Percentiles rank a stretch among this genome's conserved stretches.
Conservation (phyloP, 2,329 filamentous ascomycete genomes). For the Mariannaea sp. region DNA sequence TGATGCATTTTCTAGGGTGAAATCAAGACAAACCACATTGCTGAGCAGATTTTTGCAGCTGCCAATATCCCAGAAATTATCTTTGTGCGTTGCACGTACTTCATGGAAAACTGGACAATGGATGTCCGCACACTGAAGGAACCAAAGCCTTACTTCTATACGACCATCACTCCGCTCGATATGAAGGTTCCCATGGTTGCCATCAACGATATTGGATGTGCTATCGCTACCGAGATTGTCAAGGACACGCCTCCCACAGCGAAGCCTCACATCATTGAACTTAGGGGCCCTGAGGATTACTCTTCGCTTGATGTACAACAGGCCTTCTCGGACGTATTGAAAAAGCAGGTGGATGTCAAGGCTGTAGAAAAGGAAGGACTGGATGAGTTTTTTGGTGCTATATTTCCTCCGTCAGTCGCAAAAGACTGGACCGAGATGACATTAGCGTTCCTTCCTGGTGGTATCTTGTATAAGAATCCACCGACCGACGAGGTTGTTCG, state of each 20-base stretch:
- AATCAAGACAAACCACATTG: constrained; percentile 43
- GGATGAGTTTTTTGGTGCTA: constrained; percentile 22
- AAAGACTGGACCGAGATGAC: constrained; percentile 41
- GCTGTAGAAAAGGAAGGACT: constrained; percentile 36
- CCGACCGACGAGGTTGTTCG: constrained; percentile 26
- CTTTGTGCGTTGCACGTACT: constrained; percentile 43
- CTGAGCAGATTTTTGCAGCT: constrained; percentile 34
- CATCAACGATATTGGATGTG: constrained; percentile 31
- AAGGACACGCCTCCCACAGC: constrained; percentile 24
- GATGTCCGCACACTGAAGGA: constrained; percentile 35
- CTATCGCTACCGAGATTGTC: constrained; percentile 34
- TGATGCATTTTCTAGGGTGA: constrained; percentile 40
- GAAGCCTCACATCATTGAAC: constrained; percentile 39
- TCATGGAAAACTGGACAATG: constrained; percentile 48
- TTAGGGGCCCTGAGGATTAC: constrained; percentile 40
- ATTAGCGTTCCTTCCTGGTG: constrained; percentile 38
- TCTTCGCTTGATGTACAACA: constrained; percentile 37
- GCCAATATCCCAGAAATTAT: constrained; percentile 33
- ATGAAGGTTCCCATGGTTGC: constrained; percentile 42
- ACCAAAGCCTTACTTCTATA: constrained; percentile 40
- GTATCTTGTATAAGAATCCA: constrained; percentile 28
- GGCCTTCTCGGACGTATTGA: constrained; percentile 37
- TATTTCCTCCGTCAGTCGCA: constrained; percentile 35
- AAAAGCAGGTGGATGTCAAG: constrained; percentile 35
- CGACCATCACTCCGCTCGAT: constrained; percentile 42